Percentiles rank a stretch among this genome's conserved stretches.
These are phyloP conservation scores for Pythium diclinum DNA, from an alignment of 352 stramenopile species.

Conservation along the genomic window DNA sequence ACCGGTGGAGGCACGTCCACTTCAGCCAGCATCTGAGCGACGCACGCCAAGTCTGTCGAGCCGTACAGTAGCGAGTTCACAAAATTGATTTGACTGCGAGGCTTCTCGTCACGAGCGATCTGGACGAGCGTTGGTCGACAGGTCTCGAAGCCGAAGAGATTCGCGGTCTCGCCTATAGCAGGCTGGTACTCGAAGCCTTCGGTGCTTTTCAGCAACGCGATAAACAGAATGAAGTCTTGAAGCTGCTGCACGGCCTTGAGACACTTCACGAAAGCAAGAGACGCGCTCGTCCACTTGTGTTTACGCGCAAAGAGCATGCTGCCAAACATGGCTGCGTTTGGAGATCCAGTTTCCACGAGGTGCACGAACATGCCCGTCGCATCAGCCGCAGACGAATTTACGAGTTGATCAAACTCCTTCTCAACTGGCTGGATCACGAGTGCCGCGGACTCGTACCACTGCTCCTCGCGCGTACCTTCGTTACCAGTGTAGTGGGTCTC, in stretches of 20 bases:
- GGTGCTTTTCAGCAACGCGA: not conserved
- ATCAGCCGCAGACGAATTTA: not conserved
- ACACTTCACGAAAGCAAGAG: not conserved
- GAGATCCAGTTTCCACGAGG: not conserved
- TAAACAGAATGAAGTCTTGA: not conserved
- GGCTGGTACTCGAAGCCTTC: not conserved
- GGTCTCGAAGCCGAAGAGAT: conserved; percentile 10
- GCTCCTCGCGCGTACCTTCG: not conserved
- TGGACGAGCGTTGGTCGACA: not conserved
- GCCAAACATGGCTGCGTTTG: not conserved
- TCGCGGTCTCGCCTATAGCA: not conserved
- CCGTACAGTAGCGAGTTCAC: conserved; percentile 3
- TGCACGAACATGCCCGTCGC: not conserved
- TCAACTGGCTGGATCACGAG: conserved; percentile 10
- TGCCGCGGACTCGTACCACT: conserved; percentile 15
- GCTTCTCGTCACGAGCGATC: not conserved
- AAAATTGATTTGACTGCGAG: conserved; percentile 6
- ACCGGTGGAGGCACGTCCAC: not conserved
- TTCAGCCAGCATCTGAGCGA: not conserved
- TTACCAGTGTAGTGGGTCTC: conserved; percentile 14
- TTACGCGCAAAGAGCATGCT: not conserved
- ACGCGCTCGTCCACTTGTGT: not conserved
- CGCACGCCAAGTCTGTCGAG: not conserved
- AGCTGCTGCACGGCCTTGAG: not conserved
- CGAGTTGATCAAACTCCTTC: conserved; percentile 10